Percentiles rank a stretch among this genome's conserved stretches.
Conservation (phyloP, 1,139 yeast species). For the Spencermartinsiella ligniputridi region DNA sequence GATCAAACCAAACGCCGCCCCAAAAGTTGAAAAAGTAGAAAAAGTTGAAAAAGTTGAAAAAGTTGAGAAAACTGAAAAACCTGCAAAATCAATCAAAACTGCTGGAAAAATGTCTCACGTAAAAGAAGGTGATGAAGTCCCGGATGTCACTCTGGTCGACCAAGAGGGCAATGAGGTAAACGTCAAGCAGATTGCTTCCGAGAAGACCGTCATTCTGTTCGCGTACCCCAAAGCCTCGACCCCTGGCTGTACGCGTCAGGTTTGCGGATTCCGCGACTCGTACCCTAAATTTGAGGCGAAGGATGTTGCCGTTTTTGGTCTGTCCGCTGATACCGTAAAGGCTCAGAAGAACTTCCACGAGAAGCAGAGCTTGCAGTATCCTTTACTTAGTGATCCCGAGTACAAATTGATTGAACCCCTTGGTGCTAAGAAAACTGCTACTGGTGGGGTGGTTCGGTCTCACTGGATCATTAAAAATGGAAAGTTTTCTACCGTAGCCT, state of each 20-base stretch:
- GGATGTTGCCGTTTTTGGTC: slow-evolving; percentile 35
- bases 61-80: not conserved
- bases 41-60: slow-evolving; percentile 8
- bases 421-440: slow-evolving; percentile 78
- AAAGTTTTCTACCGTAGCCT: slow-evolving; percentile 54
- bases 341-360: slow-evolving; percentile 72
- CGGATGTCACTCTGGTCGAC: slow-evolving; percentile 55
- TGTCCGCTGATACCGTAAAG: slow-evolving; percentile 66
- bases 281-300: slow-evolving; percentile 49
- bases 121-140: slow-evolving; percentile 61
- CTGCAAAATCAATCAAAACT: slow-evolving; percentile 7
- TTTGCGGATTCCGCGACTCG: slow-evolving; percentile 76
- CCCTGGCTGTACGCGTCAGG: slow-evolving; percentile 92
- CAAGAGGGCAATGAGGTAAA: slow-evolving; percentile 61
- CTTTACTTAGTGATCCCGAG: slow-evolving; percentile 71
- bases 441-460: slow-evolving; percentile 68
- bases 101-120: slow-evolving; percentile 7
- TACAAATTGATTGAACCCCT: slow-evolving; percentile 62
- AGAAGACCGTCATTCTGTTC: slow-evolving; percentile 35
- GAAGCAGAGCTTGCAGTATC: slow-evolving; percentile 69
- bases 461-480: slow-evolving; percentile 90
- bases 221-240: slow-evolving; percentile 92
- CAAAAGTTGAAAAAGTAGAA: not conserved
- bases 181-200: slow-evolving; percentile 21
- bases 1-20: too few relatives aligned